Evolutionary conservation across 805 yeast genomes (phyloP), one percentile per base, ranked within the genome.

Genomic region (Pichia kluyveri): DNA sequence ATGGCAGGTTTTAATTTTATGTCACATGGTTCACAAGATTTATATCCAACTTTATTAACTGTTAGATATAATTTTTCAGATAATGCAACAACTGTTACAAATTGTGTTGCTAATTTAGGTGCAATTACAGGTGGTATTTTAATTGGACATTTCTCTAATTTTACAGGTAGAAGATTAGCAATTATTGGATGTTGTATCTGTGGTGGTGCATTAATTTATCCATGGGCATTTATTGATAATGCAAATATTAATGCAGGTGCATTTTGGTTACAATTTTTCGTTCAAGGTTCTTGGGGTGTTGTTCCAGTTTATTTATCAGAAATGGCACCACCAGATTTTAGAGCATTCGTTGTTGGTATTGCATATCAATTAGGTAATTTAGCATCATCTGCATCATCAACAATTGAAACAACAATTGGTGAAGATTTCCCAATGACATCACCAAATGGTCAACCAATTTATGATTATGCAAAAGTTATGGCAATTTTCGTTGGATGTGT

Each of bases 261-360:
- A 1, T 79, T 80, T 60, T 79, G 77, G 65, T 62, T 80, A 50
- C 85, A 80, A 58, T 76, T 76, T 58, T 76, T 73, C 51, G 84
- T 81, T 46, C 84, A 79, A 65, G 86, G 86, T 57, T 79, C 81
- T 28, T 81, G 83, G 82, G 86, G 86, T 56, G 80, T 79, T 40
- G 69, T 76, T 46, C 86, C 86, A 46, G 70, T 79, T 49, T 83
- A 80, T 61, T 65, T 81, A 46, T 69, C 79, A 4, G 85, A 79
- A 62, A 68, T 82, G 52, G 71, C 83, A 39, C 82, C 82, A 49
- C 80, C 82, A 19, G 78, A 76, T 51, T 79, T 75, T 66, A 71
- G 82, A 62, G 71, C 86, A 9, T 77, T 82, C 51, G 76, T 79
- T 45, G 74, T 77, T 40, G 87, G 87, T 60, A 71, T 73, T 34